Percentiles rank a stretch among this genome's conserved stretches.
Evolutionary conservation across 257 asterid genomes (phyloP).

Genomic region (Solanum chaucha): DNA sequence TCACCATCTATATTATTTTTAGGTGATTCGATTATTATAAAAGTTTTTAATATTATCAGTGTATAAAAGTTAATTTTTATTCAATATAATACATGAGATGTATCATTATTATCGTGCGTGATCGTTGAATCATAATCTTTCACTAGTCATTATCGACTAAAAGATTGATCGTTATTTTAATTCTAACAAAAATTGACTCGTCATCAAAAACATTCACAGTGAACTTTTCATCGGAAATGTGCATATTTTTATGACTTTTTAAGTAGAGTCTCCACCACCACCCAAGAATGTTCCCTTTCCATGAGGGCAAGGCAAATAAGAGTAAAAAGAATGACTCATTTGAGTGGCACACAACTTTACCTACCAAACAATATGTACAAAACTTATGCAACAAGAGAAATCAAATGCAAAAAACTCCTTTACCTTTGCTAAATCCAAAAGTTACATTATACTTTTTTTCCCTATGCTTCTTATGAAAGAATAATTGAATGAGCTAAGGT

Average conservation of each 20-base stretch:
- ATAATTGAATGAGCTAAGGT: conserved; percentile 23
- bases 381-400: conserved; percentile 62
- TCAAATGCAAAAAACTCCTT: conserved; percentile 23
- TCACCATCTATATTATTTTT: not conserved
- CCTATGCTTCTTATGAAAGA: conserved; percentile 47
- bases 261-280: not conserved
- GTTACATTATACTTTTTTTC: conserved; percentile 9
- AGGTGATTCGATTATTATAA: not conserved
- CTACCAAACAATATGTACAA: conserved; percentile 28
- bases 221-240: not conserved
- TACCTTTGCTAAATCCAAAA: conserved; percentile 61
- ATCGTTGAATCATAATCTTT: no score
- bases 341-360: conserved; percentile 13
- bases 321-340: not conserved
- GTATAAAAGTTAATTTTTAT: not conserved
- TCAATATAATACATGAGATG: no score
- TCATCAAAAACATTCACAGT: not conserved
- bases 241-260: not conserved
- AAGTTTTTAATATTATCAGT: not conserved
- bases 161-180: no score
- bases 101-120: no score
- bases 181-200: not conserved
- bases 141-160: no score
- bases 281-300: not conserved
- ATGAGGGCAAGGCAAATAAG: not conserved